Evolutionary conservation across 331 rosid species (phyloP), one percentile per base, ranked within the genome.

Genomic region (Cydonia oblonga): DNA sequence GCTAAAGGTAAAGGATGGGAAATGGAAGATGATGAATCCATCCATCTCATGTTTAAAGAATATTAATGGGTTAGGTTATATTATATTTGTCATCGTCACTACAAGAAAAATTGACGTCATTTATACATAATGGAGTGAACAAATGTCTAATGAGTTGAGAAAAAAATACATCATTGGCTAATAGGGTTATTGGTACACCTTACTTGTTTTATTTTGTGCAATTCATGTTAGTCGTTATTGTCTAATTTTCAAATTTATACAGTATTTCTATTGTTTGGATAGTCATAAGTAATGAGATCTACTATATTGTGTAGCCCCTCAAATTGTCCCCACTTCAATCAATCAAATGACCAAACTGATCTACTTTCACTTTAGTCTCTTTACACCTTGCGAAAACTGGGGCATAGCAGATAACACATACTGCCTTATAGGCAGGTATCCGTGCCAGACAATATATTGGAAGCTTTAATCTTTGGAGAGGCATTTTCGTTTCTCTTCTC

Each of bases 401-500:
- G 20, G 54, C 54, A 18, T 49, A 16, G 54, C 20, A 6, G 54
- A 49, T 7, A 33, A 70, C 25, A 61, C 16, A 23, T 9, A 33
- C 14, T 20, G 30, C 51, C 73, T 52, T 32, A 6, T 24, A 25
- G 8, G 61, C 26, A 59, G 29, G 60, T 59, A 4, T 40, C 64
- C 19, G 54, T 58, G 5, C 25, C 59, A 12, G 75, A 70, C 75
- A 15, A 33, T 23, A 22, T 5, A 16, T 35, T 20, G 3, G 40
- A 18, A 29, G 68, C 76, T 72, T 72, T 60, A 19, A 26, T 59
- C 76, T 72, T 71, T 58, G 42, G 38, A 29, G 57, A 49, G 23
- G 25, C 67, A 71, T 38, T 35, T 71, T 72, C 58, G 68, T 40
- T 60, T 42, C 68, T 72, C 19, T 71, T 71, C 29, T 16, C n/a